These are phyloP conservation scores for Plectosphaerella cucumerina DNA, from an alignment of 2,329 filamentous ascomycete genomes.

Conservation along the genomic window DNA sequence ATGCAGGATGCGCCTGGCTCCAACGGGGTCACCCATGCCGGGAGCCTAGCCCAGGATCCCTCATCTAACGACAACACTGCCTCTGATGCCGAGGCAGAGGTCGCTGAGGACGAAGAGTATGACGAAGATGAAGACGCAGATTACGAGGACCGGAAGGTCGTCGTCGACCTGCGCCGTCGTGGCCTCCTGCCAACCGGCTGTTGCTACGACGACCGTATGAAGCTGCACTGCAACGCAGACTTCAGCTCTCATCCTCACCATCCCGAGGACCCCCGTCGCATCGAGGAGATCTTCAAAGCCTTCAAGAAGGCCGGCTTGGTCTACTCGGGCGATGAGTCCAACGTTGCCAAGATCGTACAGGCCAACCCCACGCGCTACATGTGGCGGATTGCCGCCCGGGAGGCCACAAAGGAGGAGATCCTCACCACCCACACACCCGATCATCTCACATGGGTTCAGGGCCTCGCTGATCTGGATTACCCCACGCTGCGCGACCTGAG, in stretches of 20 bases:
- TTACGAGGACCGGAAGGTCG: slow-evolving; percentile 30
- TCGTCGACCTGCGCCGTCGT: slow-evolving; percentile 33
- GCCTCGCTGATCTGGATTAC: slow-evolving; percentile 47
- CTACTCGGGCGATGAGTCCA: slow-evolving; percentile 53
- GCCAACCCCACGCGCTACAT: slow-evolving; percentile 57
- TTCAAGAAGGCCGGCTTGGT: slow-evolving; percentile 80
- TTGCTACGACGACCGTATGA: slow-evolving; percentile 94
- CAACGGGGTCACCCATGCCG: slow-evolving; percentile 24
- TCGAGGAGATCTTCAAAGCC: slow-evolving; percentile 88
- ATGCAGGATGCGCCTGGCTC: slow-evolving; percentile 36
- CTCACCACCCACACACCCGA: slow-evolving; percentile 70
- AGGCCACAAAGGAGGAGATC: slow-evolving; percentile 77
- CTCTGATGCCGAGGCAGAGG: slow-evolving; percentile 20
- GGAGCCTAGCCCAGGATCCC: slow-evolving; percentile 1
- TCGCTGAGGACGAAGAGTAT: slow-evolving; percentile 28
- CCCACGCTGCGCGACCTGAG: slow-evolving; percentile 67
- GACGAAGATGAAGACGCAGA: slow-evolving; percentile 20
- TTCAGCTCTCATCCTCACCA: slow-evolving; percentile 73
- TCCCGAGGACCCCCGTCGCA: slow-evolving; percentile 88
- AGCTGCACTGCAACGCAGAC: slow-evolving; percentile 85
- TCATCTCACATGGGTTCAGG: slow-evolving; percentile 76
- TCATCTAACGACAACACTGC: slow-evolving; percentile 15
- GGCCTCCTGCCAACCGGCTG: slow-evolving; percentile 66
- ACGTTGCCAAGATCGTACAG: slow-evolving; percentile 47
- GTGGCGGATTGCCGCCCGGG: slow-evolving; percentile 74